Conservation (phyloP, 371 early-diverging fungal genomes). For the Lichtheimia corymbifera region DNA sequence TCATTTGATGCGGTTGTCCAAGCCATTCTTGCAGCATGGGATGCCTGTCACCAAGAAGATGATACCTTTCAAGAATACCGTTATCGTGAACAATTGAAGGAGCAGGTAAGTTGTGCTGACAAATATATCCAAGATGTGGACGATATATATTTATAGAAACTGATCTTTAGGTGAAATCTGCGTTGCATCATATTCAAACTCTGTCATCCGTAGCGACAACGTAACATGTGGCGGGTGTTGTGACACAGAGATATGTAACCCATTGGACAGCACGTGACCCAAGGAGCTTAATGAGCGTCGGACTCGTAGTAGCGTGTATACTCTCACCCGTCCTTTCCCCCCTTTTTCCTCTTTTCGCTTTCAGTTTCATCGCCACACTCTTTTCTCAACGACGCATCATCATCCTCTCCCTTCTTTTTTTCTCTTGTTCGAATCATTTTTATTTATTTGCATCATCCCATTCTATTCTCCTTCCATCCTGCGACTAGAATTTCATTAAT, state of each 20-base stretch:
- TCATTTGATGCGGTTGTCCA: conserved; percentile 42
- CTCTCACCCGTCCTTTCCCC: background rate
- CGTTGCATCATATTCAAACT: conserved; percentile 12
- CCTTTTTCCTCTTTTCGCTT: conserved; percentile 2
- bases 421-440: background rate
- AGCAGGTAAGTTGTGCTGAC: conserved; percentile 37
- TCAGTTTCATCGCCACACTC: background rate
- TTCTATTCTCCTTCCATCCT: background rate
- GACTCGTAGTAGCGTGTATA: background rate
- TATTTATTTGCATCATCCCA: background rate
- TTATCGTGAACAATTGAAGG: conserved; percentile 59
- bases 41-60: conserved; percentile 28
- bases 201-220: background rate
- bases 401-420: background rate
- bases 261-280: no score
- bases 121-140: background rate
- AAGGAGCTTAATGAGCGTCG: background rate
- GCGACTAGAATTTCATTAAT: background rate
- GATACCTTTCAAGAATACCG: conserved; percentile 59
- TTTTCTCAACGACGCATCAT: background rate
- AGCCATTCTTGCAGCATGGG: conserved; percentile 45
- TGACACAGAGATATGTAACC: conserved; percentile 1
- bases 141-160: background rate
- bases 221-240: conserved; percentile 7
- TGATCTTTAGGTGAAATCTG: background rate